Conservation (phyloP, 106 monocot species). For the Dendrobium chrysotoxum region DNA sequence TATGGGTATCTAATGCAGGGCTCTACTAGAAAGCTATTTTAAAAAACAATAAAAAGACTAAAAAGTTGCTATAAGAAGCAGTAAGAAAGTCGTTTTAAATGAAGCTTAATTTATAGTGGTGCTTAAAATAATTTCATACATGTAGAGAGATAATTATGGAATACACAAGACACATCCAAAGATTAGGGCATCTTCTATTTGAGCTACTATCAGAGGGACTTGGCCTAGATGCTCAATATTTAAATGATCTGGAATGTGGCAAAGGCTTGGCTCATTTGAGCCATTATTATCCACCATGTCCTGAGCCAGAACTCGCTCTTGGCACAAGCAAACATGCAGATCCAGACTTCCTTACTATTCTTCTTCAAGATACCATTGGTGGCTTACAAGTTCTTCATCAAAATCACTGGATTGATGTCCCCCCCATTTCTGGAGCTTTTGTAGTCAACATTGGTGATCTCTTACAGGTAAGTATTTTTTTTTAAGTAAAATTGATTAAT, state of each 20-base stretch:
- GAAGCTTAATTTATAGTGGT: no score
- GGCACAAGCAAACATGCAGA: constrained; percentile 61
- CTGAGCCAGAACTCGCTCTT: constrained; percentile 56
- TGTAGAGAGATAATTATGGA: constrained; percentile 13
- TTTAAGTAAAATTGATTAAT: no score
- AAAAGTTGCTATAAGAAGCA: no score
- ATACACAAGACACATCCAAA: background rate
- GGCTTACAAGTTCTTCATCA: constrained; percentile 63
- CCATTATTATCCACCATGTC: constrained; percentile 79
- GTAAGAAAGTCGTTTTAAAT: no score
- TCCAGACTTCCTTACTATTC: constrained; percentile 47
- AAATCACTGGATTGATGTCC: constrained; percentile 44
- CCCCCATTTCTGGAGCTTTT: constrained; percentile 36
- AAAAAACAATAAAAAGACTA: no score
- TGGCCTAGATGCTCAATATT: constrained; percentile 22
- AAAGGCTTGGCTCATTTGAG: constrained; percentile 22
- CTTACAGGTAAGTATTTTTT: constrained; percentile 30
- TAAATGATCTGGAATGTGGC: constrained; percentile 42
- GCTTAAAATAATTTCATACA: background rate
- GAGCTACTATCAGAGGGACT: constrained; percentile 17
- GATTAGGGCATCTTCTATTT: background rate
- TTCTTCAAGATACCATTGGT: constrained; percentile 63
- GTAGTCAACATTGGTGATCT: constrained; percentile 74
- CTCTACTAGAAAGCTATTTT: no score
- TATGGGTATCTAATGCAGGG: no score